phyloP scores from a whole-genome alignment of 495 filamentous ascomycete species.

The Podospora conica region DNA sequence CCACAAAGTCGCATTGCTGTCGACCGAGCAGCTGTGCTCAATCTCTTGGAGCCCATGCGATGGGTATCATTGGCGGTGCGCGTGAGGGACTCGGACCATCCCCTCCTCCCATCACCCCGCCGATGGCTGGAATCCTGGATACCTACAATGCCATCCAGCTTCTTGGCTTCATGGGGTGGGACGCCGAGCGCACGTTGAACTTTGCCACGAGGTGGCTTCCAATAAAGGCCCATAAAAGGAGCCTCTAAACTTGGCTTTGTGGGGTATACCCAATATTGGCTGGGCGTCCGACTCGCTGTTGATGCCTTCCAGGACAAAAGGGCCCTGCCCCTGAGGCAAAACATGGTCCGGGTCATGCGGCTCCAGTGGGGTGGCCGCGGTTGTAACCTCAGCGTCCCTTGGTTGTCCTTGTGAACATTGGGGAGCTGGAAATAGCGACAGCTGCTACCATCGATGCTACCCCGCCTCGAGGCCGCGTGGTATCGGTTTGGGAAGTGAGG shows the following conservation, averaged over 20 bases:
- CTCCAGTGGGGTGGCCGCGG: neutral
- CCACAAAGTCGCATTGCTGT: neutral
- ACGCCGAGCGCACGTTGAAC: no score
- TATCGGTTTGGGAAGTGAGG: neutral
- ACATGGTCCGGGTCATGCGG: neutral
- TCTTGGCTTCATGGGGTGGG: neutral
- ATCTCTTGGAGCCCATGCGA: neutral
- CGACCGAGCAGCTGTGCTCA: neutral
- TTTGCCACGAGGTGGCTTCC: neutral
- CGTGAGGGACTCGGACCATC: neutral
- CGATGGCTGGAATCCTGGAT: neutral
- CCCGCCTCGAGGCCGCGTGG: no score
- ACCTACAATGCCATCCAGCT: neutral
- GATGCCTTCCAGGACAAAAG: no score
- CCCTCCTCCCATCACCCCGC: neutral
- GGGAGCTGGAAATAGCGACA: neutral
- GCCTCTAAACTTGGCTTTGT: neutral
- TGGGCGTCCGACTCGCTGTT: neutral
- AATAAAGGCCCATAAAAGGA: neutral
- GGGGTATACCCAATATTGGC: neutral
- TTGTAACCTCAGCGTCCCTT: neutral
- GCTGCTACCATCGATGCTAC: neutral
- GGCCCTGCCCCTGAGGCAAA: neutral
- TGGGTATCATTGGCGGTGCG: neutral
- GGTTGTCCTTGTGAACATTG: neutral